phyloP scores from a whole-genome alignment of 225 moss, liverwort and hornwort genomes.

The Straminergon stramineum region DNA sequence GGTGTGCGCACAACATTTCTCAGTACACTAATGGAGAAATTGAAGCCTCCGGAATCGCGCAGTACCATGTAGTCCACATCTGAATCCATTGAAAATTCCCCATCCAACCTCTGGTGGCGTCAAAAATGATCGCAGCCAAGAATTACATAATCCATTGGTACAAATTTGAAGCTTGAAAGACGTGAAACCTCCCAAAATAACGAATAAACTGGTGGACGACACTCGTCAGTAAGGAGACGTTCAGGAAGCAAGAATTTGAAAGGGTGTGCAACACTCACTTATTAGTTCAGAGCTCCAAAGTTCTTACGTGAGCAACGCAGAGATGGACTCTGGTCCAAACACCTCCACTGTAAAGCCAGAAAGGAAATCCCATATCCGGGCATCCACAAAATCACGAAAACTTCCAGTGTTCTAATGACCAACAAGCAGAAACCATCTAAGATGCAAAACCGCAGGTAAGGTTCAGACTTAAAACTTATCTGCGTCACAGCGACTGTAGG shows the following conservation, averaged over 20 bases:
- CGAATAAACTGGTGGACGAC: background rate
- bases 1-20: background rate
- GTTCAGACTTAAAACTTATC: background rate
- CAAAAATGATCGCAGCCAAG: background rate
- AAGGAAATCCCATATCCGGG: background rate
- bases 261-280: background rate
- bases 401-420: background rate
- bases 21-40: background rate
- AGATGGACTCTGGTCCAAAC: too few species aligned
- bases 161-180: background rate
- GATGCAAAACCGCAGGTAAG: background rate
- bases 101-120: background rate
- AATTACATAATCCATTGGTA: background rate
- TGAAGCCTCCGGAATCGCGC: background rate
- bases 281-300: background rate
- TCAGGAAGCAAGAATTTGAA: background rate
- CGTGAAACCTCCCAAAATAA: background rate
- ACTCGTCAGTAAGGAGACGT: background rate
- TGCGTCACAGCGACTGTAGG: background rate
- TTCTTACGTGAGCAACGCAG: background rate
- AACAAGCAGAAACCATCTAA: background rate
- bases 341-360: background rate
- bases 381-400: background rate
- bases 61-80: background rate
- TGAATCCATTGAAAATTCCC: background rate